These are phyloP conservation scores for Cyberlindnera maritima DNA, from an alignment of 805 yeast species.

Conservation along the genomic window DNA sequence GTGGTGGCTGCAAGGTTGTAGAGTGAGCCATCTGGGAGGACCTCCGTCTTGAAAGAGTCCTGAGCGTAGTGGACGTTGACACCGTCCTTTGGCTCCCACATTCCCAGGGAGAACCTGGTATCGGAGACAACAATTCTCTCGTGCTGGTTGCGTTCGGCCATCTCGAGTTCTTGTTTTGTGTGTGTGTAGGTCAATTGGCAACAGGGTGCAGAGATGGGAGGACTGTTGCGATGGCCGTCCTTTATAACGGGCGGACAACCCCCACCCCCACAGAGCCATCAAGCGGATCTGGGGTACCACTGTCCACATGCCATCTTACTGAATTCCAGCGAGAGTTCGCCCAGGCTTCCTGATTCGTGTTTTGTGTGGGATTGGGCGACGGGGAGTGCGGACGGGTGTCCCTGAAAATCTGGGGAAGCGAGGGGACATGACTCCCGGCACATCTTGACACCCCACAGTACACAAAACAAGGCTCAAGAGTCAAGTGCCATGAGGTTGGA, in stretches of 20 bases:
- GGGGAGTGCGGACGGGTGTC: not conserved
- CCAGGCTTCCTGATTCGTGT: too few species aligned
- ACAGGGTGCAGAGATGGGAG: not conserved
- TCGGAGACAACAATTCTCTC: constrained; percentile 18
- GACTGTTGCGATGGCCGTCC: not conserved
- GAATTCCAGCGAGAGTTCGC: not conserved
- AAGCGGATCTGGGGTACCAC: not conserved
- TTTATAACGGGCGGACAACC: not conserved
- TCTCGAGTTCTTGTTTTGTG: constrained; percentile 1
- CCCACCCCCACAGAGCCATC: not conserved
- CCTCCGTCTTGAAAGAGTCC: constrained; percentile 18
- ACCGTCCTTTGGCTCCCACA: constrained; percentile 24
- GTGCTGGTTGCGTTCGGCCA: constrained; percentile 14
- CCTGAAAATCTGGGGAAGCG: not conserved
- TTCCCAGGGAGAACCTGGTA: constrained; percentile 21
- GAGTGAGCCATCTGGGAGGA: constrained; percentile 14
- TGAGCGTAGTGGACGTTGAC: constrained; percentile 23
- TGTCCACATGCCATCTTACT: too few species aligned
- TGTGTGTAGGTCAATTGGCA: not conserved
- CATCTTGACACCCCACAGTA: too few species aligned
- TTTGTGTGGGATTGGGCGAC: too few species aligned
- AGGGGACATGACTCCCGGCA: not conserved
- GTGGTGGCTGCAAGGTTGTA: constrained; percentile 17
- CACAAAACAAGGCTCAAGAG: too few species aligned
- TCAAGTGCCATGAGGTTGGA: too few species aligned